Evolutionary conservation across 352 stramenopile genomes (phyloP).

Genomic region (Globisporangium sylvaticum): DNA sequence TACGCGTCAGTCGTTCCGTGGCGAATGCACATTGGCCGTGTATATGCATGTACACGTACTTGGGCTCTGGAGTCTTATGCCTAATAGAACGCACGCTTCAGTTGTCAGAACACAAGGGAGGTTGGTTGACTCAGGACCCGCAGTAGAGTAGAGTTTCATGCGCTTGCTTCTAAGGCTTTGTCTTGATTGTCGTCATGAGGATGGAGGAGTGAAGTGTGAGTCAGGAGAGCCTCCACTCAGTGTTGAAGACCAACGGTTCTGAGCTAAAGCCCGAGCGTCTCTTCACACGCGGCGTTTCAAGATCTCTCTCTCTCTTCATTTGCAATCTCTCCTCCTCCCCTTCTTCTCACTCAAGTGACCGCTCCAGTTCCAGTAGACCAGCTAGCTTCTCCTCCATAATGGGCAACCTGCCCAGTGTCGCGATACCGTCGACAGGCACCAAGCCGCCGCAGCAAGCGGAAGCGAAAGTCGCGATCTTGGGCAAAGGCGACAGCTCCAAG

Average conservation of each 20-base stretch:
- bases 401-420: constrained; percentile 14
- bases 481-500: not conserved
- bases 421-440: not conserved
- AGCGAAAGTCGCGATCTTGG: not conserved
- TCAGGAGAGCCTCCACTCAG: not conserved
- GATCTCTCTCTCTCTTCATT: not conserved
- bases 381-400: not conserved
- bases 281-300: not conserved
- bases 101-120: not conserved
- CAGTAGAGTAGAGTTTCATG: no score
- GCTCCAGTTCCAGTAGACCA: not conserved
- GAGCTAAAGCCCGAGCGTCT: not conserved
- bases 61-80: not conserved
- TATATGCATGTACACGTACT: not conserved
- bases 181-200: not conserved
- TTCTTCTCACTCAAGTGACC: not conserved
- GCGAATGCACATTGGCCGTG: not conserved
- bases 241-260: not conserved
- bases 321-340: not conserved
- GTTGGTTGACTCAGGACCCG: not conserved
- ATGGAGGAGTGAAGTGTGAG: not conserved
- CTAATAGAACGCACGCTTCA: not conserved
- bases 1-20: not conserved
- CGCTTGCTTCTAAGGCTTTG: not conserved
- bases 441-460: not conserved